Evolutionary conservation across 225 moss, liverwort and hornwort genomes (phyloP).

Genomic region (Lunularia cruciata): DNA sequence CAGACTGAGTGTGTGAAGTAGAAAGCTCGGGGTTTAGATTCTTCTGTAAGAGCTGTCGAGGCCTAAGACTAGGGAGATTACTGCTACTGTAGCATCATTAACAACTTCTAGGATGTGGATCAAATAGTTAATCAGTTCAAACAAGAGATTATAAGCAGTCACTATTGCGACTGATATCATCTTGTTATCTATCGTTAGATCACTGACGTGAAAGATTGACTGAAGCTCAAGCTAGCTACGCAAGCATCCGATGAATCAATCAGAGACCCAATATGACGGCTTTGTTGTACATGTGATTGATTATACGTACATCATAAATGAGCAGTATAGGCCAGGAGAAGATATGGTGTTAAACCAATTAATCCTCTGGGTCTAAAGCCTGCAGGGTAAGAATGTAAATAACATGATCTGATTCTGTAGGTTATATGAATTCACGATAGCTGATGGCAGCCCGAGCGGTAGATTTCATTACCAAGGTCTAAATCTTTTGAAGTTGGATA

Average conservation of each 20-base stretch:
- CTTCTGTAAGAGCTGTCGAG: neutral
- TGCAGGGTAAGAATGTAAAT: neutral
- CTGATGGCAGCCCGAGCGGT: conserved; percentile 14
- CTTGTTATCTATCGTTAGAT: neutral
- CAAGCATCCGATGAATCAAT: neutral
- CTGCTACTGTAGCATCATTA: no score
- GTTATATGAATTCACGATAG: neutral
- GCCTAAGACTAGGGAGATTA: neutral
- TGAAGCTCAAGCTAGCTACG: neutral
- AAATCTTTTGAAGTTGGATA: conserved; percentile 24
- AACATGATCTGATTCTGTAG: neutral
- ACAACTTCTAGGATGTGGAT: no score
- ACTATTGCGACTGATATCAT: neutral
- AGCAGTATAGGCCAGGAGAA: neutral
- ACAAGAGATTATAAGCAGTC: neutral
- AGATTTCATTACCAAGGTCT: conserved; percentile 18
- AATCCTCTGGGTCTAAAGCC: neutral
- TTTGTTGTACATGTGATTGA: neutral
- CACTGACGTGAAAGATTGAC: neutral
- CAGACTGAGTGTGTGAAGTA: neutral
- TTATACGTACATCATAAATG: neutral
- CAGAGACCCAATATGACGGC: neutral
- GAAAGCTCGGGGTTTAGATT: neutral
- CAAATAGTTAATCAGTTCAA: neutral
- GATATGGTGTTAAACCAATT: neutral